These are phyloP conservation scores for Linum usitatissimum DNA, from an alignment of 345 rosid species.

Conservation along the genomic window DNA sequence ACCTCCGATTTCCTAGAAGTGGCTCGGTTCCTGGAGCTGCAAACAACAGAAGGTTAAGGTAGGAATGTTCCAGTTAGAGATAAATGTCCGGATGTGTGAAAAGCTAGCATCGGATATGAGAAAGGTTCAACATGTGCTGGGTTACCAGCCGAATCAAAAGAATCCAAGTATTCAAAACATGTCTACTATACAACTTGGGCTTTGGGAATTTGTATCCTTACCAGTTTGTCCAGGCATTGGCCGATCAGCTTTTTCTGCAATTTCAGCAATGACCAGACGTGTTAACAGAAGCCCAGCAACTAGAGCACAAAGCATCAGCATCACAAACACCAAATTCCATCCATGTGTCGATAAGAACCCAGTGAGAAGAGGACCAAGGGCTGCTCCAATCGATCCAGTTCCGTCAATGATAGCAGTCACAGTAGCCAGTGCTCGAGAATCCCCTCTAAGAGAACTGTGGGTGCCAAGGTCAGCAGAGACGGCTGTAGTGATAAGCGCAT, in stretches of 20 bases:
- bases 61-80: neutral
- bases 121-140: neutral
- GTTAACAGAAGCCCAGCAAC: conserved; percentile 73
- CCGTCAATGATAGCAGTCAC: conserved; percentile 94
- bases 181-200: too few species aligned
- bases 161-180: too few species aligned
- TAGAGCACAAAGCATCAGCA: conserved; percentile 64
- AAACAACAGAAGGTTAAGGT: conserved; percentile 5
- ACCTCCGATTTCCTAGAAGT: conserved; percentile 21
- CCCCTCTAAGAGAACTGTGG: conserved; percentile 68
- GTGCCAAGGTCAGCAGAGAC: conserved; percentile 97
- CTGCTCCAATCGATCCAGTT: conserved; percentile 89
- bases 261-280: conserved; percentile 43
- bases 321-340: conserved; percentile 65
- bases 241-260: conserved; percentile 25
- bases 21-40: conserved; percentile 26
- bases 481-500: conserved; percentile 94
- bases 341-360: conserved; percentile 73
- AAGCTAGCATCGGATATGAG: neutral
- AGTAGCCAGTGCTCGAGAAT: conserved; percentile 87
- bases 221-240: conserved; percentile 32
- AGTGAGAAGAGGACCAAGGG: conserved; percentile 83
- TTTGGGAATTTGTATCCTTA: too few species aligned
- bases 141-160: too few species aligned
- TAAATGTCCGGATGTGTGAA: neutral